Conservation (phyloP, 306 rosid genomes). For the Hippophae gyantsensis region DNA sequence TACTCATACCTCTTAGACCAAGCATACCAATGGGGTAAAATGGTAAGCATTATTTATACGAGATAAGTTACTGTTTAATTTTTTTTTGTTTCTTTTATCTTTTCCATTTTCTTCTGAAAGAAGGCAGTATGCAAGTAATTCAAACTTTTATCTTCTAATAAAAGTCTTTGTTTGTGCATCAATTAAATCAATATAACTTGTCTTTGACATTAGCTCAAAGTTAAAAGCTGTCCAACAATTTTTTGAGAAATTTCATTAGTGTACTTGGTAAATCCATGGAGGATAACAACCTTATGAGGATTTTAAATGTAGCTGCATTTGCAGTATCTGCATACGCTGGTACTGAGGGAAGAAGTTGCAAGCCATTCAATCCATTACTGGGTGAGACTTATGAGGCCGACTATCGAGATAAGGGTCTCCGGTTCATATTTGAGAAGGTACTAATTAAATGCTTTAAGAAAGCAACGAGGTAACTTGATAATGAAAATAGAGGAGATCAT, state of each 20-base stretch:
- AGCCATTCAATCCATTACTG: conserved; percentile 93
- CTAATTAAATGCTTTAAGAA: not conserved
- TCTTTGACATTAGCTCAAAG: not conserved
- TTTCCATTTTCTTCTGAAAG: not conserved
- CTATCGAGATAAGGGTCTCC: conserved; percentile 88
- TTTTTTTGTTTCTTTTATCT: not conserved
- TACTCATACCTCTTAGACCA: conserved; percentile 87
- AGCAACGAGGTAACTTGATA: not conserved
- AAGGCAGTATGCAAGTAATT: not conserved
- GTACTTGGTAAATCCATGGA: conserved; percentile 26
- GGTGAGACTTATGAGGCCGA: conserved; percentile 98
- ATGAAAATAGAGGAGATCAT: no score
- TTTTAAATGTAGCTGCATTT: conserved; percentile 93
- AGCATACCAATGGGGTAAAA: conserved; percentile 95
- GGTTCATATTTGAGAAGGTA: conserved; percentile 88
- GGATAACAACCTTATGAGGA: conserved; percentile 94
- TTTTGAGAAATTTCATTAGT: not conserved
- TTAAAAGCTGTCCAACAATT: not conserved
- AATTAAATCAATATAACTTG: no score
- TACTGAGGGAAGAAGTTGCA: conserved; percentile 91
- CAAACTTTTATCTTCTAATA: no score
- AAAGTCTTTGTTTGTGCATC: no score
- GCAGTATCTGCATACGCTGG: conserved; percentile 97
- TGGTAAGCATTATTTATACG: conserved; percentile 30
- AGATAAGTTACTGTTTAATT: no score